Base-by-base conservation (phyloP, 495 filamentous ascomycete species). In the Neurospora sp. region DNA sequence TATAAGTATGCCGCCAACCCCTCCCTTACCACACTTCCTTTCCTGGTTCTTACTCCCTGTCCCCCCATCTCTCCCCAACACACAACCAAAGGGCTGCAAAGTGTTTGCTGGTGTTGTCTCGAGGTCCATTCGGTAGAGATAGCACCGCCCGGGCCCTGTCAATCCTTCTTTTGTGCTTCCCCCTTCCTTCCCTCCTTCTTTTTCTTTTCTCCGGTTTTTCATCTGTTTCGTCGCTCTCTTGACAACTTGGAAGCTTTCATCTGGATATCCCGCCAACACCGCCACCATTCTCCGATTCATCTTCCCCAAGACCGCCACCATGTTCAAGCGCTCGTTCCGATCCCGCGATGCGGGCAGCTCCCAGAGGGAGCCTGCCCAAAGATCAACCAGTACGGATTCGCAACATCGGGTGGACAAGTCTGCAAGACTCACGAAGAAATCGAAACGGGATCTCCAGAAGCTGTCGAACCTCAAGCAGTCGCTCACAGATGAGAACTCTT, bases 251-350 rank as follows among this genome's bases (percentile, higher is more conserved):
- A 27, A 31, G 12, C 5, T 62, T 31, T 27, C 23, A 6, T 5
- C 23, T 62, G 23, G 27, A 35, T 31, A 66, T 44, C 31, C 54
- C 72, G 42, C 74, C 71, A 74, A 75, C 46, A 20, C 59, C 72
- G 70, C 76, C 75, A 69, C 73, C 74, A 73, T 39, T 73, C 74
- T 76, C 72, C 75, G 12, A 27, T 31, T 74, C 69, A 75, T 74
- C 40, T 74, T 62, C 41, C 71, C 83, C 76, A 77, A 75, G 73
- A 77, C 82, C 78, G 79, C 79, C 87, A 87, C 73, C 77, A 94
- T 94, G 92, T 94, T 94, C 86, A 93, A 91, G 81, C 92, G 92
- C 81, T 93, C 92, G 77, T 94, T 94, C 85, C 85, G 86, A 80
- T 89, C 88, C 72, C 91, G 89, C 83, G 87, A 81, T 72, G 77